Percentiles rank a stretch among this genome's conserved stretches.
These are phyloP conservation scores for Bipolaris zeicola DNA, from an alignment of 2,329 filamentous ascomycete species.

Conservation along the genomic window DNA sequence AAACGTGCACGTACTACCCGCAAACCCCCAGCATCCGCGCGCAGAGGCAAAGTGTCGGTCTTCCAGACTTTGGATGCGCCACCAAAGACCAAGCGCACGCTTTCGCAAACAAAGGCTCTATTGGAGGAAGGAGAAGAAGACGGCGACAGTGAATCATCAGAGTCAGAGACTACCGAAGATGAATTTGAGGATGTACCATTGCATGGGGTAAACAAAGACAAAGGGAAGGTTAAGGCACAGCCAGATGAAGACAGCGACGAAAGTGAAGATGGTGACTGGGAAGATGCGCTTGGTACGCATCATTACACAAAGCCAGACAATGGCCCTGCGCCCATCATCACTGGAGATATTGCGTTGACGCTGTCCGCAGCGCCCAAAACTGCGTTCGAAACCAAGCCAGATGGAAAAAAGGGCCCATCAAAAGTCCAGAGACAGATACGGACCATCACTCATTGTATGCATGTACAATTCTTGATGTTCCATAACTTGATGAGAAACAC, in stretches of 20 bases:
- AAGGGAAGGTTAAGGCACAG: slow-evolving; percentile 50
- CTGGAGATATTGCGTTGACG: slow-evolving; percentile 76
- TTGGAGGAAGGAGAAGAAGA: slow-evolving; percentile 50
- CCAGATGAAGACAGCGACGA: slow-evolving; percentile 42
- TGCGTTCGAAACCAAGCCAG: slow-evolving; percentile 47
- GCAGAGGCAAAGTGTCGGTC: slow-evolving; percentile 46
- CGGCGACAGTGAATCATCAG: slow-evolving; percentile 49
- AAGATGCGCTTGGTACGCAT: slow-evolving; percentile 45
- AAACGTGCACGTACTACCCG: slow-evolving; percentile 32
- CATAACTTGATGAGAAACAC: slow-evolving; percentile 74
- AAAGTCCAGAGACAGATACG: slow-evolving; percentile 83
- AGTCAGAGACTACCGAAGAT: slow-evolving; percentile 50
- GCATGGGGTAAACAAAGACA: slow-evolving; percentile 39
- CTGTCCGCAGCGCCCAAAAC: slow-evolving; percentile 49
- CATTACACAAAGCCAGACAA: slow-evolving; percentile 41
- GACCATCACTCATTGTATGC: slow-evolving; percentile 80
- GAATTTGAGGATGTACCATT: slow-evolving; percentile 57
- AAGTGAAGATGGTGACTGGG: slow-evolving; percentile 50
- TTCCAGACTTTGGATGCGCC: slow-evolving; percentile 54
- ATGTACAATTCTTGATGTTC: slow-evolving; percentile 86
- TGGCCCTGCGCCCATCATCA: slow-evolving; percentile 55
- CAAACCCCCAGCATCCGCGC: slow-evolving; percentile 24
- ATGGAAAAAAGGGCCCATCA: slow-evolving; percentile 81
- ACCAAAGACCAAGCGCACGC: slow-evolving; percentile 39
- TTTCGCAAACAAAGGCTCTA: slow-evolving; percentile 45